Base-by-base conservation (phyloP, 192 early-diverging fungal species). In the Coemansia javaensis region DNA sequence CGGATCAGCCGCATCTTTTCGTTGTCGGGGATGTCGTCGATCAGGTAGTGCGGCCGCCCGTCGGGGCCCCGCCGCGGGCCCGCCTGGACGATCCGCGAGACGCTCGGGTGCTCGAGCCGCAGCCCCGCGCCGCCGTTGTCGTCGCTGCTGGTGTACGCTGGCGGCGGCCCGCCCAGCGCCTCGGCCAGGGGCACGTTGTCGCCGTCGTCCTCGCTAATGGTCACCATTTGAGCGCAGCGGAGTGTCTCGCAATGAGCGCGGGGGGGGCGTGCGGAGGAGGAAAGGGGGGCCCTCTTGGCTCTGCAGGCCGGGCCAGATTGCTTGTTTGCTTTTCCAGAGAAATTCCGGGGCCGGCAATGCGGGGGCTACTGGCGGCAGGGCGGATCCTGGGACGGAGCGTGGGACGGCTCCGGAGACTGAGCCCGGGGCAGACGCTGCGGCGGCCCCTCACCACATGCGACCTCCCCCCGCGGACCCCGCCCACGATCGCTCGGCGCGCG, bases 1-100 rank as follows among this genome's bases (percentile, higher is more conserved):
- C 64, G 64, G 40, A 75, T 64, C 21, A 75, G 50, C 6, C 72
- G 72, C 51, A 59, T 23, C 35, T 75, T 75, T 32, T 75, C 72
- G 49, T 59, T 58, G 46, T 75, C 59, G 7, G 72, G 64, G 32
- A 75, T 75, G 21, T 75, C 72, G 53, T 75, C 72, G 14, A 69
- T 69, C 18, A 75, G 59, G 43, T 75, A 66, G 46, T 67, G 54
- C 5, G 65, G 65, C 53, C 63, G 63, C 55, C 59, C 63, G 32
- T 74, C 59, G 20, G 61, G 32, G 3, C 57, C 66, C 15, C 64
- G 62, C 21, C 47, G 47, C 36, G 61, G 66, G 7, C 66, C 66
- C 15, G 59, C 59, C 28, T 46, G 43, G 10, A 69, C 66, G 17
- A 69, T 69, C 15, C 59, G 58, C 16, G 66, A 69, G 23, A 30